These are phyloP conservation scores for Fraxinus ornus DNA, from an alignment of 305 asterid species.

Conservation along the genomic window DNA sequence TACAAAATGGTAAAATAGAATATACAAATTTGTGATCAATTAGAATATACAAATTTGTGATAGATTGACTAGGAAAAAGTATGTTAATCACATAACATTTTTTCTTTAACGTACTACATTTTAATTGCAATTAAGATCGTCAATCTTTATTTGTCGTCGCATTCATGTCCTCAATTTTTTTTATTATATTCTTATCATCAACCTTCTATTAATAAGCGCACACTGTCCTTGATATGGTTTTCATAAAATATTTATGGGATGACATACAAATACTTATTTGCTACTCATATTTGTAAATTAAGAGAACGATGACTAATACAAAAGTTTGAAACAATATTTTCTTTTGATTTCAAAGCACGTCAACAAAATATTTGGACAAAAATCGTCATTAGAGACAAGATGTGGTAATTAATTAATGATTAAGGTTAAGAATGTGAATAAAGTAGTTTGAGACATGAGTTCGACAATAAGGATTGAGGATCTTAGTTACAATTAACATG, in stretches of 20 bases:
- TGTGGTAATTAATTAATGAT: too few species aligned
- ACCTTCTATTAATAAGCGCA: background rate
- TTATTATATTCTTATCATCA: too few species aligned
- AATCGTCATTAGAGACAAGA: background rate
- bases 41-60: background rate
- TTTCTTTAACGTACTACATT: too few species aligned
- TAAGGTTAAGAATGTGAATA: background rate
- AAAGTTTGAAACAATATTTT: too few species aligned
- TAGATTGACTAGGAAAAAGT: background rate
- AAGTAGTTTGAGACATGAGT: background rate
- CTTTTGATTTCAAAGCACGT: too few species aligned
- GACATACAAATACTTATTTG: background rate
- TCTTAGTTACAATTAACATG: background rate
- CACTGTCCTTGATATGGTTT: too few species aligned
- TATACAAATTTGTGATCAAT: too few species aligned
- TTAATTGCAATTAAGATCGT: background rate
- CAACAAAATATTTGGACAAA: background rate
- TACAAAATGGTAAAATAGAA: background rate
- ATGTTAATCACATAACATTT: too few species aligned
- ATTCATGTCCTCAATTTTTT: background rate
- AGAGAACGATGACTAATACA: background rate
- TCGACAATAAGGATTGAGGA: background rate
- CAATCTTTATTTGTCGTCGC: background rate
- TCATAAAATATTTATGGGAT: background rate
- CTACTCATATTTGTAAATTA: too few species aligned